phyloP scores from a whole-genome alignment of 1,139 yeast genomes.

The Kluyveromyces sp. region DNA sequence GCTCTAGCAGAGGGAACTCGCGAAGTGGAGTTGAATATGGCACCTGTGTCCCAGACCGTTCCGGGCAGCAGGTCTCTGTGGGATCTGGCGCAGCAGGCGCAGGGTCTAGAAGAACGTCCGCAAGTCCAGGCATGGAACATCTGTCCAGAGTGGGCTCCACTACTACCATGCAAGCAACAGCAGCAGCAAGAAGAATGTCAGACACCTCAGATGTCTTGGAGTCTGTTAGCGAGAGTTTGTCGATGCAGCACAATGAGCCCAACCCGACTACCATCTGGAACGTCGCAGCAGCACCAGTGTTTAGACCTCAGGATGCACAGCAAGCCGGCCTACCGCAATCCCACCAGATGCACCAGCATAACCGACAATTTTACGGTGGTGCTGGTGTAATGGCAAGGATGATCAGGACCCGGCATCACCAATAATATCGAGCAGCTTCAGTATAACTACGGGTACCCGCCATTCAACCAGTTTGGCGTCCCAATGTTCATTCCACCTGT shows the following conservation, averaged over 20 bases:
- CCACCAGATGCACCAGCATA: background rate
- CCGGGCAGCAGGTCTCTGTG: background rate
- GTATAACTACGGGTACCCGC: slow-evolving; percentile 2
- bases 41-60: no score
- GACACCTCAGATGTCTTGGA: slow-evolving; percentile 12
- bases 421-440: background rate
- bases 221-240: slow-evolving; percentile 11
- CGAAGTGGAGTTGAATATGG: slow-evolving; percentile 20
- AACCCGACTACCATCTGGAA: slow-evolving; percentile 22
- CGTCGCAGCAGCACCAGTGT: slow-evolving; percentile 22
- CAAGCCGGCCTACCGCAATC: background rate
- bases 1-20: slow-evolving; percentile 29
- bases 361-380: background rate
- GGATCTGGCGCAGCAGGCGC: background rate
- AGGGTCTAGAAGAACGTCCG: slow-evolving; percentile 1
- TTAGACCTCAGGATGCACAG: slow-evolving; percentile 15
- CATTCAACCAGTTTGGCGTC: slow-evolving; percentile 3
- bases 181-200: slow-evolving; percentile 9
- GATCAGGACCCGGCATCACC: background rate
- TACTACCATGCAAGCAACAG: slow-evolving; percentile 1
- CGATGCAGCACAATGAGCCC: slow-evolving; percentile 7
- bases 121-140: background rate
- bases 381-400: background rate
- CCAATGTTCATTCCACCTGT: slow-evolving; percentile 4
- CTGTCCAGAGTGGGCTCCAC: background rate